Percentiles rank a stretch among this genome's conserved stretches.
Conservation (phyloP, 352 stramenopile genomes). For the Plasmopara viticola region DNA sequence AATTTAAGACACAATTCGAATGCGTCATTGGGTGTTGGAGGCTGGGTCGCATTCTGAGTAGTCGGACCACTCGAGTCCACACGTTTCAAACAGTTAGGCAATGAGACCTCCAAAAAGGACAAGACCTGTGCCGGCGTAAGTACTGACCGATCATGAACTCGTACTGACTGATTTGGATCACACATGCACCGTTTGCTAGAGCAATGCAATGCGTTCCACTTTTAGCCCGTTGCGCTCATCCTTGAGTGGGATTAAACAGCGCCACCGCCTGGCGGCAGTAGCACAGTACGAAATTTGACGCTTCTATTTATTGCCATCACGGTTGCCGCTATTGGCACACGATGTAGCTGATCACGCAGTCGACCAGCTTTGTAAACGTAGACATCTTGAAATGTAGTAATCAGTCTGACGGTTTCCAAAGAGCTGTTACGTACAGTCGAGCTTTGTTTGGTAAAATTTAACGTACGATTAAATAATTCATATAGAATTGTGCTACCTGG, state of each 20-base stretch:
- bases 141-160: slow-evolving; percentile 28
- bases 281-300: slow-evolving; percentile 32
- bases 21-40: slow-evolving; percentile 47
- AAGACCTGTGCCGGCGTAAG: slow-evolving; percentile 20
- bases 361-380: slow-evolving; percentile 5
- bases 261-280: slow-evolving; percentile 37
- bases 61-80: slow-evolving; percentile 47
- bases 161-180: slow-evolving; percentile 14
- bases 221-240: slow-evolving; percentile 36
- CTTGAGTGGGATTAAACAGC: slow-evolving; percentile 32
- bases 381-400: too few relatives aligned
- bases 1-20: slow-evolving; percentile 26
- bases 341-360: slow-evolving; percentile 39
- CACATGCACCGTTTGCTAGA: slow-evolving; percentile 35
- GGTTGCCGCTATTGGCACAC: slow-evolving; percentile 7
- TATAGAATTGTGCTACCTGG: too few relatives aligned
- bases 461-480: too few relatives aligned
- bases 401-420: too few relatives aligned
- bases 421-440: too few relatives aligned
- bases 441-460: too few relatives aligned
- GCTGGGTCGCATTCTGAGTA: slow-evolving; percentile 37
- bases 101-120: slow-evolving; percentile 26
- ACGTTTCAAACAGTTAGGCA: slow-evolving; percentile 27
- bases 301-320: slow-evolving; percentile 18
- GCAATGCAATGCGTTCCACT: slow-evolving; percentile 35